Evolutionary conservation across 176 grass and related monocot genomes (phyloP), one percentile per base, ranked within the genome.

Genomic region (Puccinellia tenuiflora): DNA sequence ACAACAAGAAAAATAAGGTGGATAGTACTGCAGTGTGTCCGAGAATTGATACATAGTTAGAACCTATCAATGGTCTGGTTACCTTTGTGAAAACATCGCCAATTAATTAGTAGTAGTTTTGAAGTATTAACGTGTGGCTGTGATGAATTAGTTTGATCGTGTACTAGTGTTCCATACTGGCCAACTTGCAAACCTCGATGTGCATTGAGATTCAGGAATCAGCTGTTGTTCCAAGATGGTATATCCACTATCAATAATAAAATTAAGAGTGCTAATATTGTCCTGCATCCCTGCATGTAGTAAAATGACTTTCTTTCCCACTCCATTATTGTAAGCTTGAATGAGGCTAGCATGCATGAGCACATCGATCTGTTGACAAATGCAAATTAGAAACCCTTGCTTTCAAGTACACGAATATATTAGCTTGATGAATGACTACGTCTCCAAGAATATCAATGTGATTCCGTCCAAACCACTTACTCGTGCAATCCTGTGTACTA

Each of bases 391-490:
- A 40, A 47, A 46, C 69, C 15, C 7, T 73, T 26, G 22, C 18
- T 71, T 71, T 46, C 20, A 79, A 68, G 48, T 46, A 5, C 18
- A 64, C 10, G 9, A 70, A 25, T 62, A 62, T 29, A 15, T 26
- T 47, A 48, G 13, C 35, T 40, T 79, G 83, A 28, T 69, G 63
- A 84, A 45, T 46, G 65, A 79, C 73, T 79, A 24, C 18, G 46
- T 55, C 34, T 42, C 45, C 5, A 47, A 16, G 45, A 47, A 47
- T 16, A 47, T 47, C 45, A 16, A 47, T 47, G 4, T 47, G 45
- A 16, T 47, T 47, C 45, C 45, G 3, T 47, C 45, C 3, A 47
- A 5, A 16, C 29, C 78, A 80, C 18, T 47, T 64, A 52, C 3
- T 45, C 14, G 12, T 24, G 10, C 46, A 37, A 21, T 37, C 42